A percentile compares a stretch with the other conserved stretches of the same genome.
Conservation (phyloP, 2,329 filamentous ascomycete genomes). For the Niveomyces coronatus region DNA sequence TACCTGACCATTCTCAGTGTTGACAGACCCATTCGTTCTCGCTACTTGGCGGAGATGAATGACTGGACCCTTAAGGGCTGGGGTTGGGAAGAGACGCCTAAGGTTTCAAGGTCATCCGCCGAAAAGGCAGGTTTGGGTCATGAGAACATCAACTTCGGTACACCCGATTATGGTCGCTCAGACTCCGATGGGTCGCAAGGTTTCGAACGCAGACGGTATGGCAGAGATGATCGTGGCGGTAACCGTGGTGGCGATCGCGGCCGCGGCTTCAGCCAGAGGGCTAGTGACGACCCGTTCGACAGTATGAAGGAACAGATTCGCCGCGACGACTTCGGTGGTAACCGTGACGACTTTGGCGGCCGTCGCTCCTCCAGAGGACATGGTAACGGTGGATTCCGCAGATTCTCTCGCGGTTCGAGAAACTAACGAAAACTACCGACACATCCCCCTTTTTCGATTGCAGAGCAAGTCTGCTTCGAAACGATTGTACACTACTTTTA, state of each 20-base stretch:
- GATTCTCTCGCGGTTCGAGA: too few species aligned
- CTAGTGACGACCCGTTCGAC: conserved; percentile 15
- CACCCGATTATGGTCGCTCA: neutral
- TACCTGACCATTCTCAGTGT: conserved; percentile 51
- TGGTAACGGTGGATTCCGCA: too few species aligned
- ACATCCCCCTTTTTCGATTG: too few species aligned
- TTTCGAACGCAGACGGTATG: conserved; percentile 5
- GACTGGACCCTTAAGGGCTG: conserved; percentile 39
- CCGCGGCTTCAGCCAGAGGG: conserved; percentile 11
- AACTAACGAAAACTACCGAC: too few species aligned
- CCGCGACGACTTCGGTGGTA: conserved; percentile 7
- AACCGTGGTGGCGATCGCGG: conserved; percentile 1
- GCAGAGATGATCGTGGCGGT: conserved; percentile 1
- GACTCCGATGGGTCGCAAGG: conserved; percentile 11
- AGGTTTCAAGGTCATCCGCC: conserved; percentile 18
- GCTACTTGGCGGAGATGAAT: conserved; percentile 41
- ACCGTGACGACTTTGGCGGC: too few species aligned
- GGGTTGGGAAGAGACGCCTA: conserved; percentile 41
- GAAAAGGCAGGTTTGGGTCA: conserved; percentile 22
- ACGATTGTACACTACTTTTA: too few species aligned
- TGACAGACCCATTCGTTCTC: conserved; percentile 28
- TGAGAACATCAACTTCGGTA: conserved; percentile 25
- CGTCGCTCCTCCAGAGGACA: too few species aligned
- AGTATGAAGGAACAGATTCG: conserved; percentile 11
- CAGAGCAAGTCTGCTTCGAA: too few species aligned